phyloP scores from a whole-genome alignment of 1,284 basidiomycete genomes.

The Cryptococcus sp. region DNA sequence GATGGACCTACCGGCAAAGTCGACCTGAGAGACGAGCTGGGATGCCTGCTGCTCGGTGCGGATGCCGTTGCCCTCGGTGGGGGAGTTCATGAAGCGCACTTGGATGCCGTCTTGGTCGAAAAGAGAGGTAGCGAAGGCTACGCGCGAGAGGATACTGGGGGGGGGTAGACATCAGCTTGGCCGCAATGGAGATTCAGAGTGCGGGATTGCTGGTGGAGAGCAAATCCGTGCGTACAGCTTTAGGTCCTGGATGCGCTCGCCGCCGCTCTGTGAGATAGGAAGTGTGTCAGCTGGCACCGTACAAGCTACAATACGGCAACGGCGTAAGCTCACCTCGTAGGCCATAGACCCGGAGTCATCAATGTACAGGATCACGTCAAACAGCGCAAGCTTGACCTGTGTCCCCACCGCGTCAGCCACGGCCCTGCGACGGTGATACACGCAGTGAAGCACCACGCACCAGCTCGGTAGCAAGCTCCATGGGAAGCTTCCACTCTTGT shows the following conservation, averaged over 20 bases:
- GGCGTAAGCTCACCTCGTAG: constrained; percentile 43
- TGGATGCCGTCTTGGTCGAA: constrained; percentile 53
- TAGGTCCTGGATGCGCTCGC: constrained; percentile 34
- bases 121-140: constrained; percentile 49
- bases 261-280: constrained; percentile 16
- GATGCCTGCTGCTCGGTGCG: constrained; percentile 48
- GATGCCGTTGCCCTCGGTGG: constrained; percentile 51
- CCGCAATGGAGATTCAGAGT: neutral
- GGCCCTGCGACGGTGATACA: neutral
- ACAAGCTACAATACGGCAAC: constrained; percentile 33
- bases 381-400: constrained; percentile 47
- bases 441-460: neutral
- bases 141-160: constrained; percentile 42
- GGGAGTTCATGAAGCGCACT: constrained; percentile 53
- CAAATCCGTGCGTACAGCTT: constrained; percentile 26
- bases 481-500: constrained; percentile 49
- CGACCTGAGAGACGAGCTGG: constrained; percentile 48
- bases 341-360: constrained; percentile 51
- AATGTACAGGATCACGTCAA: constrained; percentile 48
- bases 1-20: constrained; percentile 46
- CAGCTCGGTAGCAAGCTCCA: constrained; percentile 51
- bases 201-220: neutral
- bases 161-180: neutral
- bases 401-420: too few relatives aligned
- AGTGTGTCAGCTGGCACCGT: neutral